Percentiles rank a stretch among this genome's conserved stretches.
Evolutionary conservation across 2,329 filamentous ascomycete species (phyloP).

Genomic region (Diaporthe eres): DNA sequence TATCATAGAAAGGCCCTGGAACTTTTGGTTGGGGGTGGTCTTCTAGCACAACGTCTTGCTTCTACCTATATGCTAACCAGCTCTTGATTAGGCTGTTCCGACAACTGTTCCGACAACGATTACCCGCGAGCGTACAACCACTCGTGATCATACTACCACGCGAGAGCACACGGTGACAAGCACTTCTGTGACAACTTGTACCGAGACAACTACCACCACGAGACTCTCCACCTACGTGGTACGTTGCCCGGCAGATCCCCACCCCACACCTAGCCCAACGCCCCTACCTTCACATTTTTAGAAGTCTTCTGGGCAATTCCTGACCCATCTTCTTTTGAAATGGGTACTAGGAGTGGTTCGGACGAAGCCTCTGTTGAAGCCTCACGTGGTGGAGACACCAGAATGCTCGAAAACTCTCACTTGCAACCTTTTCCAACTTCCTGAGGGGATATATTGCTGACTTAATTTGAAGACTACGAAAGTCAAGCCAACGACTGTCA

Average conservation of each 20-base stretch:
- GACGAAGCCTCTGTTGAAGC: not conserved
- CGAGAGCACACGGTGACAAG: slow-evolving; percentile 6
- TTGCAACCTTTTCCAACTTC: not conserved
- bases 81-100: not conserved
- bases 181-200: slow-evolving; percentile 21
- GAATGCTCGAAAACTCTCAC: not conserved
- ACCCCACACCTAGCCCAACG: not conserved
- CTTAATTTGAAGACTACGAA: not conserved
- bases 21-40: not conserved
- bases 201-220: slow-evolving; percentile 11
- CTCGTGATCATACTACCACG: slow-evolving; percentile 22
- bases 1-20: not conserved
- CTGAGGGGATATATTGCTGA: not conserved
- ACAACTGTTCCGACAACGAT: slow-evolving; percentile 14
- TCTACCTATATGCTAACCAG: not conserved
- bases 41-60: not conserved
- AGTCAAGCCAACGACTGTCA: not conserved
- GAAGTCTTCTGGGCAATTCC: not conserved
- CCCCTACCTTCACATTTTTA: not conserved
- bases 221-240: slow-evolving; percentile 25
- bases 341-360: no score
- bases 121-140: slow-evolving; percentile 3
- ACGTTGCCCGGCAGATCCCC: not conserved
- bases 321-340: not conserved
- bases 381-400: not conserved